Evolutionary conservation across 129 eudicot species (phyloP).

Genomic region (Lonicera japonica): DNA sequence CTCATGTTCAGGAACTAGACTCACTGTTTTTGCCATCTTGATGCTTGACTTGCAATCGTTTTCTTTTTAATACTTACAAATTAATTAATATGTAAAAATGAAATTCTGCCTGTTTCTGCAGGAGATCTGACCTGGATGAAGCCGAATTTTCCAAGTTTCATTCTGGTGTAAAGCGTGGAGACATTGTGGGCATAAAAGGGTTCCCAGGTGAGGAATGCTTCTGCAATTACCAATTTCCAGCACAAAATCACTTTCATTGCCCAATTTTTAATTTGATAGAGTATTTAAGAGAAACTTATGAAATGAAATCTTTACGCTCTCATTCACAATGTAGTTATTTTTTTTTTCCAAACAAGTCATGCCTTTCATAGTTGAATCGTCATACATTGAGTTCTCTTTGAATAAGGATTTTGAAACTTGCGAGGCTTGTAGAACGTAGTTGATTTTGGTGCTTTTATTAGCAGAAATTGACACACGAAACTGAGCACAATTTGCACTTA

Average conservation of each 20-base stretch:
- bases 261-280: background rate
- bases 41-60: background rate
- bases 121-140: conserved; percentile 68
- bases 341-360: too few species aligned
- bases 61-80: background rate
- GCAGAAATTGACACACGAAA: too few species aligned
- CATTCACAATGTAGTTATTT: background rate
- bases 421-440: too few species aligned
- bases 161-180: conserved; percentile 85
- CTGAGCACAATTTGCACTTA: too few species aligned
- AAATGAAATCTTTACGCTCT: background rate
- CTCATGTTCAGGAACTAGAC: too few species aligned
- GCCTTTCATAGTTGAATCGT: too few species aligned
- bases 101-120: conserved; percentile 15
- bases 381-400: too few species aligned
- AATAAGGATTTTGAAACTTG: too few species aligned
- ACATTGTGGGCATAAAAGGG: conserved; percentile 79
- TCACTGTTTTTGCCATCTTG: background rate
- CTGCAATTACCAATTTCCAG: background rate
- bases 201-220: conserved; percentile 69
- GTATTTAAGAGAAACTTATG: background rate
- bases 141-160: conserved; percentile 74
- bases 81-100: background rate
- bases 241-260: background rate
- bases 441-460: too few species aligned